A percentile compares a stretch with the other conserved stretches of the same genome.
Conservation (phyloP, 192 early-diverging fungal genomes). For the Coemansia sp. region DNA sequence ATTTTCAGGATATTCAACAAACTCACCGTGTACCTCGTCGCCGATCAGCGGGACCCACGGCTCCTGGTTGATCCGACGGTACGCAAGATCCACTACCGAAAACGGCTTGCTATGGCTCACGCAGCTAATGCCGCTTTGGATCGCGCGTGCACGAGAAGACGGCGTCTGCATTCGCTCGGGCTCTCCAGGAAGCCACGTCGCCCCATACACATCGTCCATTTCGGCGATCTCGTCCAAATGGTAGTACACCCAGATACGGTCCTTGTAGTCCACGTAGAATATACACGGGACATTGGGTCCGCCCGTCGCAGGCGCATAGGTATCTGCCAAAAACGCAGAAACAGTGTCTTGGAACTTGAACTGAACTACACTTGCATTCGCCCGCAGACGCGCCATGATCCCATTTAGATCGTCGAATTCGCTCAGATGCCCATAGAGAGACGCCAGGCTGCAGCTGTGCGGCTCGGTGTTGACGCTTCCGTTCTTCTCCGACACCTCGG, state of each 20-base stretch:
- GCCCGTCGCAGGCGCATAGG: slow-evolving; percentile 48
- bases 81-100: slow-evolving; percentile 44
- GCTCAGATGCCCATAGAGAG: slow-evolving; percentile 31
- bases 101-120: slow-evolving; percentile 45
- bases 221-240: slow-evolving; percentile 51
- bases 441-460: slow-evolving; percentile 16
- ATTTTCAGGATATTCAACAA: slow-evolving; percentile 13
- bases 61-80: slow-evolving; percentile 47
- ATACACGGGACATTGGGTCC: slow-evolving; percentile 54
- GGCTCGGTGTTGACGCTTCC: slow-evolving; percentile 11
- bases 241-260: slow-evolving; percentile 54
- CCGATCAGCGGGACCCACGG: slow-evolving; percentile 42
- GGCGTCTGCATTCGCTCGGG: slow-evolving; percentile 20
- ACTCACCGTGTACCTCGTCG: slow-evolving; percentile 15
- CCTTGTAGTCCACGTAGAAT: slow-evolving; percentile 54
- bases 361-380: slow-evolving; percentile 49
- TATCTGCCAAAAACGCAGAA: slow-evolving; percentile 48
- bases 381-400: slow-evolving; percentile 41
- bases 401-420: slow-evolving; percentile 36
- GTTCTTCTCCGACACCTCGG: slow-evolving; percentile 23
- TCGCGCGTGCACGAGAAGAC: slow-evolving; percentile 12
- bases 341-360: slow-evolving; percentile 55
- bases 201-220: slow-evolving; percentile 53
- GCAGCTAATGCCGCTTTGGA: slow-evolving; percentile 16
- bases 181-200: slow-evolving; percentile 45